Conservation (phyloP, 331 rosid genomes). For the Rhamnella rubrinervis region DNA sequence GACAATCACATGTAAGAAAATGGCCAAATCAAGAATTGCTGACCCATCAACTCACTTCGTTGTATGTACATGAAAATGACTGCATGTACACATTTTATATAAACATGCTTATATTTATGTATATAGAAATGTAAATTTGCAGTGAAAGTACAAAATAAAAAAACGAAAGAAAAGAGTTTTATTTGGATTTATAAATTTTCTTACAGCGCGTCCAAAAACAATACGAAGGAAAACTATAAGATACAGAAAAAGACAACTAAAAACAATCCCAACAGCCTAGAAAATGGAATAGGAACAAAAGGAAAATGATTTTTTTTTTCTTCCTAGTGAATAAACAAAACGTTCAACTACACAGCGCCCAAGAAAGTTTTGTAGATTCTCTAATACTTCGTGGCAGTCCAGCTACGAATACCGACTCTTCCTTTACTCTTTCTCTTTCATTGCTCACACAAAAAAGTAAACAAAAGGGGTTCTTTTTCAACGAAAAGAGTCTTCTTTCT, state of each 20-base stretch:
- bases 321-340: slow-evolving; percentile 24
- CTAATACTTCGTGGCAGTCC: slow-evolving; percentile 10
- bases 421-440: not conserved
- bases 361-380: slow-evolving; percentile 35
- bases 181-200: no score
- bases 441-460: slow-evolving; percentile 12
- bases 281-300: slow-evolving; percentile 42
- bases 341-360: slow-evolving; percentile 57
- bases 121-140: no score
- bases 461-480: slow-evolving; percentile 23
- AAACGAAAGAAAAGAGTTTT: no score
- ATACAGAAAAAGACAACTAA: slow-evolving; percentile 19
- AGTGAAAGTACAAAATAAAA: no score
- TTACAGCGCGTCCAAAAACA: not conserved
- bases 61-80: not conserved
- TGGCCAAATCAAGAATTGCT: slow-evolving; percentile 16
- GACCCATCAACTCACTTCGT: slow-evolving; percentile 28
- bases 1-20: slow-evolving; percentile 11
- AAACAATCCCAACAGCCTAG: slow-evolving; percentile 15
- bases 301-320: slow-evolving; percentile 58
- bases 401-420: slow-evolving; percentile 36
- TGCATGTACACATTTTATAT: no score
- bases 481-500: slow-evolving; percentile 41
- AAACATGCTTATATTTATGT: no score
- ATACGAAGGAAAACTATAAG: not conserved